These are phyloP conservation scores for Hanseniaspora pseudoguilliermondii DNA, from an alignment of 805 yeast species.

Conservation along the genomic window DNA sequence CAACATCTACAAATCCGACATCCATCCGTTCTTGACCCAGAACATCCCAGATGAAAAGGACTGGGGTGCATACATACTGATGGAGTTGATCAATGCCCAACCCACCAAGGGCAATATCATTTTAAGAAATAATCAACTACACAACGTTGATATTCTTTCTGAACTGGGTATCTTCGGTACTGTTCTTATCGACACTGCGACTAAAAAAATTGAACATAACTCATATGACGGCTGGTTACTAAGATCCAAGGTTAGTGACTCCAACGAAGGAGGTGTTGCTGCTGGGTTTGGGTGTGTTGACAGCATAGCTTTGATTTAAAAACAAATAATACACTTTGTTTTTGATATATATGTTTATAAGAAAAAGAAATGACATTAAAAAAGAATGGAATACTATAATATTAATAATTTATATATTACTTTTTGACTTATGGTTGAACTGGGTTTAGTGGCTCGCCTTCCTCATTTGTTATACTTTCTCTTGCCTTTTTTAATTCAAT, in stretches of 20 bases:
- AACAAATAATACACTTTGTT: slow-evolving; percentile 8
- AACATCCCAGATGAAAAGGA: slow-evolving; percentile 43
- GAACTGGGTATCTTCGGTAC: slow-evolving; percentile 90
- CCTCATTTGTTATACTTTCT: background rate
- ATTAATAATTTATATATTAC: too few relatives aligned
- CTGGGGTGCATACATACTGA: slow-evolving; percentile 84
- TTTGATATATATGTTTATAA: background rate
- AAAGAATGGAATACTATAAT: too few relatives aligned
- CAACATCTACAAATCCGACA: slow-evolving; percentile 76
- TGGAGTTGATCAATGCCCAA: slow-evolving; percentile 77
- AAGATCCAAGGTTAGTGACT: slow-evolving; percentile 73
- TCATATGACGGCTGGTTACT: slow-evolving; percentile 71
- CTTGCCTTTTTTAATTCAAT: slow-evolving; percentile 19
- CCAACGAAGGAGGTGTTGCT: slow-evolving; percentile 97
- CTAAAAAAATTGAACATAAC: slow-evolving; percentile 44
- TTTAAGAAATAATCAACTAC: slow-evolving; percentile 49
- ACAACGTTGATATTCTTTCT: slow-evolving; percentile 65
- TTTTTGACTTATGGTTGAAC: background rate
- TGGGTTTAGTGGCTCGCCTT: background rate
- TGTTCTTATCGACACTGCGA: slow-evolving; percentile 53
- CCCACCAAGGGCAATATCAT: slow-evolving; percentile 57
- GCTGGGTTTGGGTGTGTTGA: slow-evolving; percentile 98
- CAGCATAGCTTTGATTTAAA: slow-evolving; percentile 43
- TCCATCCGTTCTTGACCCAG: slow-evolving; percentile 54
- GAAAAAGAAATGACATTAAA: too few relatives aligned